phyloP scores from a whole-genome alignment of 2,329 filamentous ascomycete species.

The Pseudogymnoascus verrucosus region DNA sequence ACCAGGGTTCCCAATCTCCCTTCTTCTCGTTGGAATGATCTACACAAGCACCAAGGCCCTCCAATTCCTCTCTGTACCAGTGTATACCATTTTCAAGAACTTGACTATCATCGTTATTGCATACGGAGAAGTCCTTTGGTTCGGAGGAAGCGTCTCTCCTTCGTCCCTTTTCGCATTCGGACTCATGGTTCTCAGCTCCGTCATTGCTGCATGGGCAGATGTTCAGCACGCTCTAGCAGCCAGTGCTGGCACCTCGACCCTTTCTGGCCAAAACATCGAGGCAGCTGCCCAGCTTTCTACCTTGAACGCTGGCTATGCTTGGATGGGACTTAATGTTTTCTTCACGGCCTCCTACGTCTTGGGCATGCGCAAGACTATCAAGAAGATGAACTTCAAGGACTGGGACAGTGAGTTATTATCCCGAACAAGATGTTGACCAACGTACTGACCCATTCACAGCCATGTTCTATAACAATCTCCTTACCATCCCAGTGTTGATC shows the following conservation, averaged over 20 bases:
- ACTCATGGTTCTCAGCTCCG: constrained; percentile 89
- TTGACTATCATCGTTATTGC: constrained; percentile 97
- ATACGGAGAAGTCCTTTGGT: constrained; percentile 97
- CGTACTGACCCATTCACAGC: constrained; percentile 46
- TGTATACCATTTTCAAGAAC: constrained; percentile 99
- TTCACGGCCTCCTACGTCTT: constrained; percentile 86
- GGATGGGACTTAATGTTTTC: constrained; percentile 96
- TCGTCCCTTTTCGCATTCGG: constrained; percentile 90
- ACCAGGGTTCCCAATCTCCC: constrained; percentile 88
- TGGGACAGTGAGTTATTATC: constrained; percentile 75
- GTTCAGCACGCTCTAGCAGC: constrained; percentile 75
- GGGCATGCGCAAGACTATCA: constrained; percentile 96
- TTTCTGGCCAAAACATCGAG: constrained; percentile 34
- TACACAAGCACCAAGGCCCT: constrained; percentile 95
- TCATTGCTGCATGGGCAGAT: constrained; percentile 95
- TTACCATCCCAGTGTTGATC: constrained; percentile 88
- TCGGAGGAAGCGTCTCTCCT: constrained; percentile 82
- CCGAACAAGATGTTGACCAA: not conserved
- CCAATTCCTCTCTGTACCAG: constrained; percentile 91
- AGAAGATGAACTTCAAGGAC: constrained; percentile 99
- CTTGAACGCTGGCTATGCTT: constrained; percentile 88
- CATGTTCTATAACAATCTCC: constrained; percentile 99
- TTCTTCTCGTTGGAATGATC: constrained; percentile 97
- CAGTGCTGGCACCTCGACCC: constrained; percentile 38
- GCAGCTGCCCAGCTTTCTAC: constrained; percentile 74